Conservation (phyloP, 1,284 basidiomycete species). For the Megacollybia platyphylla region DNA sequence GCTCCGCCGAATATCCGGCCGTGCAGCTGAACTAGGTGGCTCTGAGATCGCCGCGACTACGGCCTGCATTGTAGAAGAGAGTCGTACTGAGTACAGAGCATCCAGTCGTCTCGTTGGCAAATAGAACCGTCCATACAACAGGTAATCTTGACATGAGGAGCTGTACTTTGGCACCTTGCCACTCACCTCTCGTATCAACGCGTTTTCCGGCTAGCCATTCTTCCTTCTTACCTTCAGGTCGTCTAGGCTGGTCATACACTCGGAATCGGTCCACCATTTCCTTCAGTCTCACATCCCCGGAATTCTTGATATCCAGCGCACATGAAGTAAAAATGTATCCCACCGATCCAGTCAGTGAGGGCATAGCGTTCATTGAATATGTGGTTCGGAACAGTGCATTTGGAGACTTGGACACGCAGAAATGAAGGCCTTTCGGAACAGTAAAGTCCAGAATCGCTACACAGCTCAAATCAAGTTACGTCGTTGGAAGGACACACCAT, state of each 20-base stretch:
- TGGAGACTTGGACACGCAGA: conserved; percentile 82
- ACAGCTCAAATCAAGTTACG: conserved; percentile 9
- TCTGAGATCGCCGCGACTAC: conserved; percentile 69
- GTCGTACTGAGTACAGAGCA: conserved; percentile 76
- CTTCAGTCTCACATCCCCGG: conserved; percentile 72
- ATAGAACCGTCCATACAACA: conserved; percentile 89
- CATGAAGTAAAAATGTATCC: conserved; percentile 90
- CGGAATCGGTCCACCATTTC: conserved; percentile 80
- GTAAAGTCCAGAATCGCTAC: conserved; percentile 79
- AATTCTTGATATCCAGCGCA: conserved; percentile 59
- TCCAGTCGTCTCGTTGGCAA: conserved; percentile 82
- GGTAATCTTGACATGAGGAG: conserved; percentile 46
- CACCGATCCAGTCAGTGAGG: conserved; percentile 83
- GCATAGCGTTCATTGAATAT: conserved; percentile 86
- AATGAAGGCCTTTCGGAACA: conserved; percentile 67
- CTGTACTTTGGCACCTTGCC: not conserved
- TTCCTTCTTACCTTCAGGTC: conserved; percentile 64
- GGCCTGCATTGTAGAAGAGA: conserved; percentile 62
- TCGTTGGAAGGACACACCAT: conserved; percentile 40
- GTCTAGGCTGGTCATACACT: conserved; percentile 66
- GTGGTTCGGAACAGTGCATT: conserved; percentile 85
- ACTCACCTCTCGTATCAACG: conserved; percentile 67
- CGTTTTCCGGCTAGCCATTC: conserved; percentile 70
- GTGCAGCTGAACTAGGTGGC: conserved; percentile 32
- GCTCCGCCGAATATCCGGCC: conserved; percentile 28